Conservation (phyloP, 108 stramenopile species). For the Skeletonema tropicum region DNA sequence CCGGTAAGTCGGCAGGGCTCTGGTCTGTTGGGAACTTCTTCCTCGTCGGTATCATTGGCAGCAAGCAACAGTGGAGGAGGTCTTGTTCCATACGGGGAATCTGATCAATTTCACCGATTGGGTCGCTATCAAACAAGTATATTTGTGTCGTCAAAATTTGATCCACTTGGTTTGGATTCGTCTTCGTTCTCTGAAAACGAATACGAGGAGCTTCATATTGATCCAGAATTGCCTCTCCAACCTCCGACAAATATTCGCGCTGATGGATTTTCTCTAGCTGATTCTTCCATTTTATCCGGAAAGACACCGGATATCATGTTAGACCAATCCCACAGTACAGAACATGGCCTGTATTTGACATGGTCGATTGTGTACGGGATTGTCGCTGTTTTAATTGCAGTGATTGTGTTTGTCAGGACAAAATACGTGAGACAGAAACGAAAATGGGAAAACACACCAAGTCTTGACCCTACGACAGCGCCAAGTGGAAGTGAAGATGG, state of each 20-base stretch:
- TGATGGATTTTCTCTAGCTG: slow-evolving; percentile 5
- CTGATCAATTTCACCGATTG: slow-evolving; percentile 20
- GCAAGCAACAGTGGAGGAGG: slow-evolving; percentile 18
- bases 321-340: slow-evolving; percentile 33
- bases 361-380: slow-evolving; percentile 47
- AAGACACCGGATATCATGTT: slow-evolving; percentile 12
- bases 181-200: slow-evolving; percentile 11
- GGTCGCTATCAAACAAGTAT: slow-evolving; percentile 24
- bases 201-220: background rate
- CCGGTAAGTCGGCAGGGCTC: slow-evolving; percentile 3
- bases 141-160: slow-evolving; percentile 33
- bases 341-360: slow-evolving; percentile 55
- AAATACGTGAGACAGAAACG: slow-evolving; percentile 36
- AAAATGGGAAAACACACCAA: slow-evolving; percentile 39
- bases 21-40: slow-evolving; percentile 9
- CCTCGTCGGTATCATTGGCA: background rate
- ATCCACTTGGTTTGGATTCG: slow-evolving; percentile 14
- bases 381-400: slow-evolving; percentile 2
- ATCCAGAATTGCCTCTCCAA: slow-evolving; percentile 12
- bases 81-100: slow-evolving; percentile 25
- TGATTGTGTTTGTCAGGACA: slow-evolving; percentile 14
- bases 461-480: slow-evolving; percentile 23
- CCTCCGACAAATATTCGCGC: background rate
- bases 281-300: slow-evolving; percentile 6
- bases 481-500: slow-evolving; percentile 34